A percentile compares a stretch with the other conserved stretches of the same genome.
Evolutionary conservation across 306 rosid genomes (phyloP).

Genomic region (Adenanthera pavonina): DNA sequence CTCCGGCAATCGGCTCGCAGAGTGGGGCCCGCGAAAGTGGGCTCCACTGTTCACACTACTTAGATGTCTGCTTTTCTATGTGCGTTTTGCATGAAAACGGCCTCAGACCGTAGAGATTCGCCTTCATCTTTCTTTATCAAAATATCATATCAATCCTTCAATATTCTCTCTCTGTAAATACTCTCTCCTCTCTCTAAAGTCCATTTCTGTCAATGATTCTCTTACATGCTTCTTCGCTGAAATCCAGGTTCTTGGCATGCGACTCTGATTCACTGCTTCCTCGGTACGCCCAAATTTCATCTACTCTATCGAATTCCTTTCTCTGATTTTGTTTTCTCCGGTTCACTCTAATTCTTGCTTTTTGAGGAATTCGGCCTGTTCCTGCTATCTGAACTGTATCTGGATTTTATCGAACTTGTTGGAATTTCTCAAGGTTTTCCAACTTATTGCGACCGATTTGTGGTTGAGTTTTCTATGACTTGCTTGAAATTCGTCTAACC

Average conservation of each 20-base stretch:
- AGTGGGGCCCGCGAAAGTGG: slow-evolving; percentile 32
- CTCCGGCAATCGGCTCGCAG: neutral
- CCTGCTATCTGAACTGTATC: slow-evolving; percentile 31
- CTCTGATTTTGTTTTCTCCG: neutral
- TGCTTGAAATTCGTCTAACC: neutral
- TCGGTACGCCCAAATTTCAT: slow-evolving; percentile 40
- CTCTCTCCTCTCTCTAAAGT: neutral
- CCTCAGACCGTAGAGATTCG: slow-evolving; percentile 47
- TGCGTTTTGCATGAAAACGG: slow-evolving; percentile 49
- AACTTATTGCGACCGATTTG: slow-evolving; percentile 9
- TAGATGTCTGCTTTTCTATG: slow-evolving; percentile 13
- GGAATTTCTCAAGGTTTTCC: slow-evolving; percentile 4
- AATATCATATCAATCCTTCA: neutral
- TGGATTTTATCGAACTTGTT: slow-evolving; percentile 26
- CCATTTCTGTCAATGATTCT: slow-evolving; percentile 36
- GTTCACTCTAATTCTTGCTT: slow-evolving; percentile 1
- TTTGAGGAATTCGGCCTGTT: slow-evolving; percentile 15
- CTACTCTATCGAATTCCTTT: slow-evolving; percentile 23
- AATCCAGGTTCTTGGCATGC: slow-evolving; percentile 37
- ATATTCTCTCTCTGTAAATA: neutral
- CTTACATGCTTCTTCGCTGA: slow-evolving; percentile 38
- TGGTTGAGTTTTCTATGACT: slow-evolving; percentile 36
- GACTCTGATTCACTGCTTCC: slow-evolving; percentile 41
- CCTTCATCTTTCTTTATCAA: neutral
- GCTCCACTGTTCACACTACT: slow-evolving; percentile 26